Percentiles rank a stretch among this genome's conserved stretches.
Conservation (phyloP, 1,284 basidiomycete species). For the Polyporus tsugae region DNA sequence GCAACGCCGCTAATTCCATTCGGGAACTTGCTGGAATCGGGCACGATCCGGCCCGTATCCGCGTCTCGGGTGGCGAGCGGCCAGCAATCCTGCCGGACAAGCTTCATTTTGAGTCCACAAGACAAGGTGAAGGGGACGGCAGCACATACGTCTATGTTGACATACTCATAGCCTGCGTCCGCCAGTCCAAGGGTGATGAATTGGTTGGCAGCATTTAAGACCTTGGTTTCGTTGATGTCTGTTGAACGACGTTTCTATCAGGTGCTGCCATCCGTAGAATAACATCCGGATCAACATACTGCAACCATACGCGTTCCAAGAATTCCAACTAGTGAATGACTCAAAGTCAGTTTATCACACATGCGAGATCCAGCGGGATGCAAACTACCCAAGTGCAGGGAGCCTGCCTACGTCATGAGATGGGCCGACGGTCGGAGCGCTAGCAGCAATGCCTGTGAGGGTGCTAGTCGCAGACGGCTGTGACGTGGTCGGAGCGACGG, state of each 20-base stretch:
- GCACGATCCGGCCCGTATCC: slow-evolving; percentile 52
- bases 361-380: no score
- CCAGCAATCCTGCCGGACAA: slow-evolving; percentile 59
- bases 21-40: slow-evolving; percentile 61
- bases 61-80: slow-evolving; percentile 50
- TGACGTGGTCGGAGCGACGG: slow-evolving; percentile 1
- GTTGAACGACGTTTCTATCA: slow-evolving; percentile 11
- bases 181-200: slow-evolving; percentile 58
- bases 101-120: background rate
- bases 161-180: slow-evolving; percentile 59
- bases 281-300: slow-evolving; percentile 38
- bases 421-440: slow-evolving; percentile 43
- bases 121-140: background rate
- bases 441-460: slow-evolving; percentile 26
- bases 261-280: background rate
- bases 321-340: slow-evolving; percentile 52
- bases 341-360: background rate
- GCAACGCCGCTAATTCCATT: slow-evolving; percentile 57
- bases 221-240: slow-evolving; percentile 56
- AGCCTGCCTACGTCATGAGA: slow-evolving; percentile 43
- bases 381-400: slow-evolving; percentile 47
- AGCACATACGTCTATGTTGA: slow-evolving; percentile 59
- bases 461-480: slow-evolving; percentile 15
- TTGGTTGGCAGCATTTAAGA: slow-evolving; percentile 56
- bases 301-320: slow-evolving; percentile 61